These are phyloP conservation scores for Phytophthora ramorum DNA, from an alignment of 352 stramenopile species.

Conservation along the genomic window DNA sequence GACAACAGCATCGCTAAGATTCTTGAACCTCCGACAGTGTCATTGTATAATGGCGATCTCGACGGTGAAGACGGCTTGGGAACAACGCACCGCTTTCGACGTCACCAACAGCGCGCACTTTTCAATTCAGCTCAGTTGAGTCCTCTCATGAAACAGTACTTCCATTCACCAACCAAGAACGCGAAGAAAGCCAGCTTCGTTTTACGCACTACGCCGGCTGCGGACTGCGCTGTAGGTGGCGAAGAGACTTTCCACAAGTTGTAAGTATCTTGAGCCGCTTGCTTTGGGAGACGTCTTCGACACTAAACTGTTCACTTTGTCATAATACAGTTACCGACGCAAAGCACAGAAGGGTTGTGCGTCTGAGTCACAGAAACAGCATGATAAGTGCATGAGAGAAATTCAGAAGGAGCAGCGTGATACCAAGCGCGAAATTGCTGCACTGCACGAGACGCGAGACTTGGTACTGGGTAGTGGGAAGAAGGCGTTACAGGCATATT, in stretches of 20 bases:
- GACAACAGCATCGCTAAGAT: slow-evolving; percentile 75
- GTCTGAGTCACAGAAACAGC: slow-evolving; percentile 50
- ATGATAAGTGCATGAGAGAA: slow-evolving; percentile 63
- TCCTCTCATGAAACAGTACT: slow-evolving; percentile 81
- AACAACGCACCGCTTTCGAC: slow-evolving; percentile 33
- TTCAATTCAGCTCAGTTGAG: slow-evolving; percentile 88
- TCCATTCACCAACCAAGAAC: slow-evolving; percentile 61
- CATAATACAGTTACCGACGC: slow-evolving; percentile 46
- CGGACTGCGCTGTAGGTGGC: slow-evolving; percentile 75
- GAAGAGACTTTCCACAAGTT: slow-evolving; percentile 85
- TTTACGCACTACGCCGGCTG: slow-evolving; percentile 73
- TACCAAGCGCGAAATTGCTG: slow-evolving; percentile 61
- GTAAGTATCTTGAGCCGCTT: slow-evolving; percentile 36
- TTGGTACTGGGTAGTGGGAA: slow-evolving; percentile 78
- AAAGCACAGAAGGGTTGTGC: slow-evolving; percentile 57
- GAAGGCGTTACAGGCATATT: slow-evolving; percentile 76
- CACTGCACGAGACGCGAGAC: slow-evolving; percentile 69
- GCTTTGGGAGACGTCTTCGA: neutral
- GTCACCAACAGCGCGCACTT: slow-evolving; percentile 68
- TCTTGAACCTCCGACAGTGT: slow-evolving; percentile 25
- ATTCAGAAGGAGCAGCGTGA: slow-evolving; percentile 69
- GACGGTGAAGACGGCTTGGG: slow-evolving; percentile 21
- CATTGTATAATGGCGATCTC: slow-evolving; percentile 12
- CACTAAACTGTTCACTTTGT: slow-evolving; percentile 5
- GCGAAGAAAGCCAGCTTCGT: slow-evolving; percentile 78